A percentile compares a stretch with the other conserved stretches of the same genome.
Conservation (phyloP, 78 protist species). For the Dictyostelium discoideum region DNA sequence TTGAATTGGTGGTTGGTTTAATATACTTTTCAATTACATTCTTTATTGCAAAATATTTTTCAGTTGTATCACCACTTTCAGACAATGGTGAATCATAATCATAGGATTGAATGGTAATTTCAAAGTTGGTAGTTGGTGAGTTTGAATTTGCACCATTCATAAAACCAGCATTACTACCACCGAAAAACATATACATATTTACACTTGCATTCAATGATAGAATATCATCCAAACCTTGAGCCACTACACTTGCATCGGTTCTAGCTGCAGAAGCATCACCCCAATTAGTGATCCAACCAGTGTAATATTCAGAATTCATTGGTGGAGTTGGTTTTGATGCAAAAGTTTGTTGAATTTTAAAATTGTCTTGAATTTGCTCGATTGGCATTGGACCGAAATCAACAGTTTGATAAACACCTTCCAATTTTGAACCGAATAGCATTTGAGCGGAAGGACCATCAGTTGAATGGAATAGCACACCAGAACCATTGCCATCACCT, state of each 20-base stretch:
- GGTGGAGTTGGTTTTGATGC: constrained; percentile 21
- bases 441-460: constrained; percentile 18
- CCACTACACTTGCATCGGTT: constrained; percentile 1
- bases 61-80: constrained; percentile 73
- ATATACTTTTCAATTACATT: constrained; percentile 2
- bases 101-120: constrained; percentile 72
- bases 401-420: constrained; percentile 38
- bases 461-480: constrained; percentile 30
- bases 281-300: constrained; percentile 80
- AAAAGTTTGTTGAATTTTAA: not conserved
- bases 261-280: constrained; percentile 19
- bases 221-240: constrained; percentile 15
- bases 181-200: constrained; percentile 85
- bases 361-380: not conserved
- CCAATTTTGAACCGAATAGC: constrained; percentile 2
- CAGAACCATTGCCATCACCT: not conserved
- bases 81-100: constrained; percentile 86
- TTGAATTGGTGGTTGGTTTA: not conserved
- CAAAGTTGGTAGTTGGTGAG: not conserved
- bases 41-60: constrained; percentile 37
- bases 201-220: constrained; percentile 58
- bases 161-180: constrained; percentile 83
- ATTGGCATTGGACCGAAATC: constrained; percentile 23
- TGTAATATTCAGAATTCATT: constrained; percentile 62
- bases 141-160: constrained; percentile 78